Percentiles rank a stretch among this genome's conserved stretches.
phyloP scores from a whole-genome alignment of 805 yeast species.

The Candida hungchunana region DNA sequence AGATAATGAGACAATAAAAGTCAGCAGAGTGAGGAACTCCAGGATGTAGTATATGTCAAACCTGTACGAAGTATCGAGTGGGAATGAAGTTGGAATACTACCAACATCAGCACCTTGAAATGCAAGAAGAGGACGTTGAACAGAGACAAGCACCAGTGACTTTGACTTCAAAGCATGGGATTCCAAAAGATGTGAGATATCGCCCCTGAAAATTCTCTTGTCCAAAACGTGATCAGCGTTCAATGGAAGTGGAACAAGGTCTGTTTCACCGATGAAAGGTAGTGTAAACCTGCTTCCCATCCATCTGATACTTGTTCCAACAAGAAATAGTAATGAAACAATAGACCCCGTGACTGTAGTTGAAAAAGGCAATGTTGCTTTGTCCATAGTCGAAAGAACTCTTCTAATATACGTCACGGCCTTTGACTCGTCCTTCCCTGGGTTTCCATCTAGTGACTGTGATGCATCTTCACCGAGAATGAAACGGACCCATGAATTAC shows the following conservation, averaged over 20 bases:
- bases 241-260: constrained; percentile 2
- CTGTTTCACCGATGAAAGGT: constrained; percentile 1
- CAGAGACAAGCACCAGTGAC: constrained; percentile 16
- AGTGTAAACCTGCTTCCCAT: constrained; percentile 16
- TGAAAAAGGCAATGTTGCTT: constrained; percentile 32
- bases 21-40: constrained; percentile 50
- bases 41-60: constrained; percentile 49
- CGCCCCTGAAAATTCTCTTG: constrained; percentile 19
- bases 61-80: constrained; percentile 31
- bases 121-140: constrained; percentile 28
- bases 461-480: constrained; percentile 1
- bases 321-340: constrained; percentile 23
- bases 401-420: not conserved
- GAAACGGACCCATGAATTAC: constrained; percentile 7
- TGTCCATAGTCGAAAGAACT: constrained; percentile 1
- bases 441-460: constrained; percentile 9
- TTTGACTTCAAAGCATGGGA: constrained; percentile 4
- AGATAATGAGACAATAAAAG: constrained; percentile 48
- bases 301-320: constrained; percentile 34
- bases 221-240: constrained; percentile 16
- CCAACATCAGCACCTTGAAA: constrained; percentile 7
- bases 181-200: constrained; percentile 13
- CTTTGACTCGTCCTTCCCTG: not conserved
- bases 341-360: constrained; percentile 30
- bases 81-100: constrained; percentile 9